These are phyloP conservation scores for Botryotinia convoluta DNA, from an alignment of 2,329 filamentous ascomycete species.

Conservation along the genomic window DNA sequence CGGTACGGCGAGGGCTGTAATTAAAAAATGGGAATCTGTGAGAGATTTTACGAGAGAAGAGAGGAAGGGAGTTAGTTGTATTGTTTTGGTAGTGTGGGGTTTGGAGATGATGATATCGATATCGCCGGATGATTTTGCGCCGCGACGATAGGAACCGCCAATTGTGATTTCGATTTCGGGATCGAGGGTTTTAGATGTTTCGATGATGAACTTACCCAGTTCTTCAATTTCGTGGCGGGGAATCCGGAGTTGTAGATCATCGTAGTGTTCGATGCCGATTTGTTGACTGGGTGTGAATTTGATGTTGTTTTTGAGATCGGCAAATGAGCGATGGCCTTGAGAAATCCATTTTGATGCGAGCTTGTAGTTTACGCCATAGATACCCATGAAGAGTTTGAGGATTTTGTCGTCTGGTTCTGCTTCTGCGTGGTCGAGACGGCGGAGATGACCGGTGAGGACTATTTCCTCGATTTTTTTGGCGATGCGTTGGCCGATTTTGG, in stretches of 20 bases:
- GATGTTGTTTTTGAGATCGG: constrained; percentile 63
- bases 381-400: constrained; percentile 67
- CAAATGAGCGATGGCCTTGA: constrained; percentile 69
- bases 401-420: constrained; percentile 63
- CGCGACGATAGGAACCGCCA: constrained; percentile 82
- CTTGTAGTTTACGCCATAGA: constrained; percentile 73
- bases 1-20: constrained; percentile 62
- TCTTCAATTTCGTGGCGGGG: constrained; percentile 71
- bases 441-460: constrained; percentile 67
- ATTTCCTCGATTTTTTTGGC: constrained; percentile 91
- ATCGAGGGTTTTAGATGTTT: constrained; percentile 59
- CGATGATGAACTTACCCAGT: constrained; percentile 63
- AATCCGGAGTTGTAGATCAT: constrained; percentile 76
- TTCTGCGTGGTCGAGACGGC: constrained; percentile 67
- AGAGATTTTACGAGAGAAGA: constrained; percentile 62
- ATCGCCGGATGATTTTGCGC: constrained; percentile 71
- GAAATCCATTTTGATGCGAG: constrained; percentile 75
- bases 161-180: constrained; percentile 66
- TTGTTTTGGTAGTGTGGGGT: constrained; percentile 50
- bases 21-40: constrained; percentile 62
- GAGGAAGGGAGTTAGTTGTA: constrained; percentile 61
- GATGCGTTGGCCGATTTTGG: constrained; percentile 67
- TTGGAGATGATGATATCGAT: constrained; percentile 84
- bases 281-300: constrained; percentile 66
- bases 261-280: constrained; percentile 75